Evolutionary conservation across 768 basidiomycete species (phyloP).

Genomic region (Mycena capillaripes): DNA sequence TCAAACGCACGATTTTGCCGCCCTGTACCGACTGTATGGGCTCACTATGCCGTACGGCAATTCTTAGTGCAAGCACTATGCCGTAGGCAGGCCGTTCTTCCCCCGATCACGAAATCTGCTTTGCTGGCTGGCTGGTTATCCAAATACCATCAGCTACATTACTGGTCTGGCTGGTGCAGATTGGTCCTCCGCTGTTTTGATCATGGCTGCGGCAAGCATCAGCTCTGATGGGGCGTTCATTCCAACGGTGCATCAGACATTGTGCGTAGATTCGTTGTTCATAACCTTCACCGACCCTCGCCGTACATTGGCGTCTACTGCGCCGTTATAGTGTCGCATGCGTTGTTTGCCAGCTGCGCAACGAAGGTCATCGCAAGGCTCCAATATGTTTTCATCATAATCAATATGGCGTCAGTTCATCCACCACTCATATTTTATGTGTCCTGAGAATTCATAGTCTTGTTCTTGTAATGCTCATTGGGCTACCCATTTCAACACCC

Average conservation of each 20-base stretch:
- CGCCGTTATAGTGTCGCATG: conserved; percentile 72
- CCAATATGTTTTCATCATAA: conserved; percentile 74
- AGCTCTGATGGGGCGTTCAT: conserved; percentile 58
- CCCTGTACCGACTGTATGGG: too few relatives aligned
- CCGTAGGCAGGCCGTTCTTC: too few relatives aligned
- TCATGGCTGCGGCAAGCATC: conserved; percentile 76
- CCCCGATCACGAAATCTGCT: conserved; percentile 61
- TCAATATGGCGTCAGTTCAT: conserved; percentile 72
- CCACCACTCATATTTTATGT: too few relatives aligned
- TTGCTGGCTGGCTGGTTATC: conserved; percentile 69
- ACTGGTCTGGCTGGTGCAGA: conserved; percentile 69
- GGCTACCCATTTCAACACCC: background rate
- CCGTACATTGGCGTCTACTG: conserved; percentile 76
- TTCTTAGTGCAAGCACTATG: too few relatives aligned
- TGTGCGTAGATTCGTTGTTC: conserved; percentile 49
- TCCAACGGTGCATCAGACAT: conserved; percentile 60
- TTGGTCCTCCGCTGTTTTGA: conserved; percentile 75
- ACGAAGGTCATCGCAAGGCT: conserved; percentile 75
- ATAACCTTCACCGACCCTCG: too few relatives aligned
- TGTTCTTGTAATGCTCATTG: conserved; percentile 1
- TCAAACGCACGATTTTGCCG: too few relatives aligned
- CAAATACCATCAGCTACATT: conserved; percentile 62
- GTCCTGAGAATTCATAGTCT: background rate
- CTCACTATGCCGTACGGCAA: too few relatives aligned
- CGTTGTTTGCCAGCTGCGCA: conserved; percentile 73